Evolutionary conservation across 2,329 filamentous ascomycete genomes (phyloP).

Genomic region (Venturia nashicola): DNA sequence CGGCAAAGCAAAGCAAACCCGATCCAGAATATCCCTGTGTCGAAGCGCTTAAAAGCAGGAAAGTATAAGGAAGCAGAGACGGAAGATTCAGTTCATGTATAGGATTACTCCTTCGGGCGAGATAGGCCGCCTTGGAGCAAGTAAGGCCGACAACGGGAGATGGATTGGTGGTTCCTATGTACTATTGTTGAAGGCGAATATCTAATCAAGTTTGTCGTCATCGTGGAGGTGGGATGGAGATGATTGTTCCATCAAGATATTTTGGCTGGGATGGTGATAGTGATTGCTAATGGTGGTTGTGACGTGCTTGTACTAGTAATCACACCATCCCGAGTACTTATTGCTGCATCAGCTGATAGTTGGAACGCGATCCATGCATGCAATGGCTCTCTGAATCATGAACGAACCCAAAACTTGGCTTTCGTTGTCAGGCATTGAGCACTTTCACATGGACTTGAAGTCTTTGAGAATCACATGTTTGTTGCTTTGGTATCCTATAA

Average conservation of each 20-base stretch:
- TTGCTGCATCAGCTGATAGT: not conserved
- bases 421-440: not conserved
- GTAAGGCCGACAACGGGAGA: not conserved
- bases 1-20: not conserved
- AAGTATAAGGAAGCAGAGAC: not conserved
- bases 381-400: not conserved
- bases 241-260: not conserved
- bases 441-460: not conserved
- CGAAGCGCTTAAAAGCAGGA: not conserved
- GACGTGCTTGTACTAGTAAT: not conserved
- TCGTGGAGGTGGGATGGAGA: not conserved
- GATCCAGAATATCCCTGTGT: no score
- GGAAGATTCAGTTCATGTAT: not conserved
- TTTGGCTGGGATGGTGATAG: not conserved
- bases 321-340: not conserved
- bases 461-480: not conserved
- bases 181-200: not conserved
- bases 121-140: not conserved
- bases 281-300: not conserved
- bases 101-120: not conserved
- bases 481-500: not conserved
- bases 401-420: not conserved
- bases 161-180: not conserved
- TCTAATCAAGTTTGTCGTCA: not conserved
- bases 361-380: not conserved